Base-by-base conservation (phyloP, 257 asterid genomes). In the Striga asiatica region DNA sequence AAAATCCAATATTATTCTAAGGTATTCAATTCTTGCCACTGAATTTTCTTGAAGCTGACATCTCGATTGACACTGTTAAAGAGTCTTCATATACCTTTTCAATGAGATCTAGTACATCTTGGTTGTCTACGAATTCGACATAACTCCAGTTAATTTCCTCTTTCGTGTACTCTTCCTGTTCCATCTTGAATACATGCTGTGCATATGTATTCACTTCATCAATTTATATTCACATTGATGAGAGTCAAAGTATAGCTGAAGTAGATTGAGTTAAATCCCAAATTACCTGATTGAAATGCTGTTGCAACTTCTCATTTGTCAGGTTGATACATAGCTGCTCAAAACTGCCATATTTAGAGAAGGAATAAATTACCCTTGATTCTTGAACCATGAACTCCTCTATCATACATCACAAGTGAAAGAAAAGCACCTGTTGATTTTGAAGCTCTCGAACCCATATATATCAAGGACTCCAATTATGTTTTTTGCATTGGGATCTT, bases 121-220 rank as follows among this genome's bases (percentile, higher is more conserved):
- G 96, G 68, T 89, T 89, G 74, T 89, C 98, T 42, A 86, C 89
- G 38, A 89, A 89, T 71, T 89, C 98, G 52, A 89, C 92, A 42
- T 89, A 89, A 59, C 98, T 89, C 98, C 98, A 89, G 77, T 89
- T 63, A 52, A 89, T 89, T 74, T 86, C 95, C 75, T 86, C 98
- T 68, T 78, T 83, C 1, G 93, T 81, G 54, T 89, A 89, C 58
- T 89, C 97, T 51, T 85, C 97, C 76, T 89, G 98, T 70, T 86
- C 98, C 98, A 91, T 91, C 81, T 87, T 91, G 81, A 91, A 91
- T 29, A 91, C 96, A 49, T 91, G 96, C 98, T 89, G 92, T 56
- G 46, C 27, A 34, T 50, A 41, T 64, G 56, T 38, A 41, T 58
- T 28, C 5, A 3, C 14, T 41, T 16, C 6, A 8, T 48, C 61